Base-by-base conservation (phyloP, 352 stramenopile genomes). In the Peronospora destructor region DNA sequence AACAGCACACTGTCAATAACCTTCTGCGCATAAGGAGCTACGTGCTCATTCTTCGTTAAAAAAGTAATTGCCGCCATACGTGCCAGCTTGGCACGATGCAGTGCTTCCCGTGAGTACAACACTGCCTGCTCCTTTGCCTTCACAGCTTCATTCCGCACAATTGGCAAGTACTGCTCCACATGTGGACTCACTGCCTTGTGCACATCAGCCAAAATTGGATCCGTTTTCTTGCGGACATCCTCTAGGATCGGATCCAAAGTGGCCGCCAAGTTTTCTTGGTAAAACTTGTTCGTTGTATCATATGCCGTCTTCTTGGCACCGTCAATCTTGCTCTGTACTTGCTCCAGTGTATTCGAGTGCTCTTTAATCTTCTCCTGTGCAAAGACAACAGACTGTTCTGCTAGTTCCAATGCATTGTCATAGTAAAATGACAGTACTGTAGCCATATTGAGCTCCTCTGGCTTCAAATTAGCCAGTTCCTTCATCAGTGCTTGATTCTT, bases 341-440 rank as follows among this genome's bases (percentile, higher is more conserved):
- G 62, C 13, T 71, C 64, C 23, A 90, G 38, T 12, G 64, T 68
- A 17, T 56, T 64, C 6, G 65, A 69, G 36, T 71, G 69, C 14
- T 76, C 38, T 45, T 76, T 62, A 0, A 78, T 62, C 45, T 76
- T 74, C 29, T 81, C 53, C 14, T 71, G 70, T 25, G 80, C 51
- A 33, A 56, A 56, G 6, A 45, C 55, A 14, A 73, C 57, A 0
- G 65, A 56, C 41, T 68, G 59, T 23, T 66, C 56, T 4, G 72
- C 72, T 25, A 87, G 46, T 13, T 80, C 57, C 41, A 87, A 66
- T n/a, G 76, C 71, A 49, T 86, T 75, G 59, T 91, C 80, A 34
- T 87, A 91, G 59, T 91, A 91, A 29, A 69, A 73, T 43, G 76
- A 87, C 39, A 91, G 61, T 61, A 91, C 52, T 35, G 76, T 59